A percentile compares a stretch with the other conserved stretches of the same genome.
These are phyloP conservation scores for Kurtzmaniella quercitrusa DNA, from an alignment of 1,139 yeast species.

Conservation along the genomic window DNA sequence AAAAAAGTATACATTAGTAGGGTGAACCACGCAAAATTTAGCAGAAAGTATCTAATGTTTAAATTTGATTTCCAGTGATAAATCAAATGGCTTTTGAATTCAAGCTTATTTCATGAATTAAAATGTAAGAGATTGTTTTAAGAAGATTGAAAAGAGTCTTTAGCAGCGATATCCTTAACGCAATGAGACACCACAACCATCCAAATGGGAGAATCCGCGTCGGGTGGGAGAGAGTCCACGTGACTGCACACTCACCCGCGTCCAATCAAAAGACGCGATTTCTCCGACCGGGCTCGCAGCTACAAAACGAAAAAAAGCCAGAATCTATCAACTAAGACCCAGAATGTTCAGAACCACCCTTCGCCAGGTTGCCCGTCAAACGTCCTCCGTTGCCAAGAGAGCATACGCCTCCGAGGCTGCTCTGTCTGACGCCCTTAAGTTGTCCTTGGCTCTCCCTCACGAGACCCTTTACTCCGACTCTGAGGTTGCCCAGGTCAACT, in stretches of 20 bases:
- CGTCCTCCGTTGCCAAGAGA: slow-evolving; percentile 64
- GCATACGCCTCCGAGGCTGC: slow-evolving; percentile 86
- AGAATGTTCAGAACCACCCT: slow-evolving; percentile 66
- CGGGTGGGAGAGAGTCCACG: not conserved
- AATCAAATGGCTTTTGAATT: too few relatives aligned
- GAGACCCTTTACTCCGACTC: slow-evolving; percentile 54
- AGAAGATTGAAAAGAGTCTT: too few relatives aligned
- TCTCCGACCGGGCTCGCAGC: slow-evolving; percentile 5
- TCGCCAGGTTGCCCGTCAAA: slow-evolving; percentile 65
- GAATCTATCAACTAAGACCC: not conserved
- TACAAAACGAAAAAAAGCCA: slow-evolving; percentile 1
- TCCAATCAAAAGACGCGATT: slow-evolving; percentile 25
- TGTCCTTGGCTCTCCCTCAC: slow-evolving; percentile 90
- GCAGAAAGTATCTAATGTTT: too few relatives aligned
- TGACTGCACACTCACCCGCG: slow-evolving; percentile 6
- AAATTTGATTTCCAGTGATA: too few relatives aligned
- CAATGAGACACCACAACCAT: too few relatives aligned
- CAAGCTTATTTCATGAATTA: too few relatives aligned
- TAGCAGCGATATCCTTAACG: too few relatives aligned
- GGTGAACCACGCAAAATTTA: too few relatives aligned
- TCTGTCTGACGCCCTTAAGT: slow-evolving; percentile 71
- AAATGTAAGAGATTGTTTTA: too few relatives aligned
- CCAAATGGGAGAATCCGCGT: not conserved
- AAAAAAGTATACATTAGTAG: too few relatives aligned
- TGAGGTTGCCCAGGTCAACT: slow-evolving; percentile 81